Evolutionary conservation across 768 basidiomycete species (phyloP).

Genomic region (Tremella yokohamensis): DNA sequence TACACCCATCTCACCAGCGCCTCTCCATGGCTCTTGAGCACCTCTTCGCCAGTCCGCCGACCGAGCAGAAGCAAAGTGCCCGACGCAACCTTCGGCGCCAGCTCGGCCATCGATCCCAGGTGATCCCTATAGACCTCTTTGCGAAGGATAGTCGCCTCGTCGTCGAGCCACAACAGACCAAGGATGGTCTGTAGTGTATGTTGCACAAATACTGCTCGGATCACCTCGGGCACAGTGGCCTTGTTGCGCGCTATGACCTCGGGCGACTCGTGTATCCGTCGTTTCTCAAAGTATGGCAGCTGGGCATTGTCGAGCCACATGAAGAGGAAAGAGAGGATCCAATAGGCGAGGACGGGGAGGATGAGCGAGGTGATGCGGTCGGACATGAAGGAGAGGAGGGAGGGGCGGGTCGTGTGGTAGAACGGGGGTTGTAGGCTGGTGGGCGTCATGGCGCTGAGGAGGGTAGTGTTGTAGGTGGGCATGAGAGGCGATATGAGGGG

Average conservation of each 20-base stretch:
- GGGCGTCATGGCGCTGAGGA: slow-evolving; percentile 40
- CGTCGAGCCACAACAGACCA: slow-evolving; percentile 66
- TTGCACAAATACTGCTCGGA: slow-evolving; percentile 78
- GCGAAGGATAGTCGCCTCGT: slow-evolving; percentile 47
- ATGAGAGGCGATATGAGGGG: slow-evolving; percentile 8
- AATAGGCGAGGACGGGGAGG: slow-evolving; percentile 77
- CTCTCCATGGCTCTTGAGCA: slow-evolving; percentile 53
- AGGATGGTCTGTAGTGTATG: slow-evolving; percentile 77
- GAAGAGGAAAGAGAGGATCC: slow-evolving; percentile 75
- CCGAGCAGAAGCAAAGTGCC: slow-evolving; percentile 54
- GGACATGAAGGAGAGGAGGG: slow-evolving; percentile 57
- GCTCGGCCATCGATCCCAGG: slow-evolving; percentile 34
- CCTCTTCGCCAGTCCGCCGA: slow-evolving; percentile 49
- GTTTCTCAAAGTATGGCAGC: slow-evolving; percentile 69
- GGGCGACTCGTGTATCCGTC: slow-evolving; percentile 80
- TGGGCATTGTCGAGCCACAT: slow-evolving; percentile 68
- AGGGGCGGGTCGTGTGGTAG: slow-evolving; percentile 51
- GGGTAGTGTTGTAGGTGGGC: slow-evolving; percentile 34
- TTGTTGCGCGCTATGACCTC: slow-evolving; percentile 74
- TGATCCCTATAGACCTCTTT: slow-evolving; percentile 47
- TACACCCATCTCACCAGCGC: slow-evolving; percentile 65
- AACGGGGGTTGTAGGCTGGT: slow-evolving; percentile 47
- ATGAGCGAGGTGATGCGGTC: slow-evolving; percentile 70
- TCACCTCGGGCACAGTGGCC: slow-evolving; percentile 67
- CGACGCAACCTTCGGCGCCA: slow-evolving; percentile 52